Conservation (phyloP, 108 stramenopile species). For the Nitzschia sp. region DNA sequence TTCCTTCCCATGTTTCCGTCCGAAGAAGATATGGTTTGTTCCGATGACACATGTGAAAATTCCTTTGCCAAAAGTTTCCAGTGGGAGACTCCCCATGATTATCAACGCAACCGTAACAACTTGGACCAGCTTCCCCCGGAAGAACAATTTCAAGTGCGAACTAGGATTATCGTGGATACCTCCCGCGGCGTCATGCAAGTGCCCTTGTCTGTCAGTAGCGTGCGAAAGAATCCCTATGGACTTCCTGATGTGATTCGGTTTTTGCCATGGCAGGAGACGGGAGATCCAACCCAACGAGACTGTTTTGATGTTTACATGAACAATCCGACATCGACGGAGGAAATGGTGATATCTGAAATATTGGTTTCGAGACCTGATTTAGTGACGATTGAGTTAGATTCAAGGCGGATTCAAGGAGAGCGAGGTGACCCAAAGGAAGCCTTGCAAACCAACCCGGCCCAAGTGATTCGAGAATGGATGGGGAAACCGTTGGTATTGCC, state of each 20-base stretch:
- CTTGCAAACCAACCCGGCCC: slow-evolving; percentile 18
- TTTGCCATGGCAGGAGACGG: neutral
- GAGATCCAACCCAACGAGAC: slow-evolving; percentile 7
- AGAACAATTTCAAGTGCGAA: slow-evolving; percentile 40
- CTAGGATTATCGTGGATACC: slow-evolving; percentile 42
- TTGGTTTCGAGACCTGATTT: slow-evolving; percentile 51
- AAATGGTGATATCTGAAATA: slow-evolving; percentile 50
- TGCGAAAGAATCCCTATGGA: slow-evolving; percentile 38
- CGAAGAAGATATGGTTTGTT: neutral
- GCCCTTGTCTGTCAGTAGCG: slow-evolving; percentile 37
- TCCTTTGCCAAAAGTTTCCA: neutral
- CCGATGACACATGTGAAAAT: too few relatives aligned
- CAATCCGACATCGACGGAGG: slow-evolving; percentile 44
- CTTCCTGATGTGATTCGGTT: slow-evolving; percentile 45
- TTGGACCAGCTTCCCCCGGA: slow-evolving; percentile 10
- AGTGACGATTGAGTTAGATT: slow-evolving; percentile 32
- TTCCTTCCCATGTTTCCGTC: slow-evolving; percentile 50
- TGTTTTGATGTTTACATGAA: slow-evolving; percentile 57
- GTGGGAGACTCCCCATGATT: neutral
- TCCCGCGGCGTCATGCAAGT: slow-evolving; percentile 32
- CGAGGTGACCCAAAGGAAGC: slow-evolving; percentile 13
- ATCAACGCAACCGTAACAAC: slow-evolving; percentile 1
- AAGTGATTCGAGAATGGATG: slow-evolving; percentile 38
- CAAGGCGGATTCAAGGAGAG: slow-evolving; percentile 14
- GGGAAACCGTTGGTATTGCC: slow-evolving; percentile 28